A percentile compares a stretch with the other conserved stretches of the same genome.
These are phyloP conservation scores for Dactylellina sp. DNA, from an alignment of 2,329 filamentous ascomycete genomes.

Conservation along the genomic window DNA sequence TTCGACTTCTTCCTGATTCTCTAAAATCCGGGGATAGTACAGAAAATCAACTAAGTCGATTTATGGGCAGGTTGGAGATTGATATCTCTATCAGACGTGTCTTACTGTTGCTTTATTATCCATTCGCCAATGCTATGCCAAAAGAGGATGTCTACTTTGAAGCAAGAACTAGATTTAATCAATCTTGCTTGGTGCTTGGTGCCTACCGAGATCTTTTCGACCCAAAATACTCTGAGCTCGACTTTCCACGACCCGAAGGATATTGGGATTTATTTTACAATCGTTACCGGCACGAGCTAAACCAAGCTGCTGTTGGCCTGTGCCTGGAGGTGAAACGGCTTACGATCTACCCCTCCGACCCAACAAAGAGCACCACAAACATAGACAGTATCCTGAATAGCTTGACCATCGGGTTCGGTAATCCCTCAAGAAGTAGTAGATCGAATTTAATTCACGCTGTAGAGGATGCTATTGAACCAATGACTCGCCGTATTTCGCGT, in stretches of 20 bases:
- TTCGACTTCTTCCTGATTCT: background rate
- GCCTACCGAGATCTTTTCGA: constrained; percentile 4
- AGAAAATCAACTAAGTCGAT: background rate
- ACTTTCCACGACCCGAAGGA: background rate
- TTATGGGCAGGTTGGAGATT: background rate
- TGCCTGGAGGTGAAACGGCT: background rate
- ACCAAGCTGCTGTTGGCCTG: background rate
- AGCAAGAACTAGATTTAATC: background rate
- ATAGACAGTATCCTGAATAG: too few relatives aligned
- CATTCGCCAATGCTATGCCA: background rate
- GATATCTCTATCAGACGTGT: constrained; percentile 4
- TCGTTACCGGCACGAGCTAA: constrained; percentile 1
- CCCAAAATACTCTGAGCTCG: constrained; percentile 1
- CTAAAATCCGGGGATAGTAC: background rate
- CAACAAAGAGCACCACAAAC: too few relatives aligned
- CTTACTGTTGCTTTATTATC: background rate
- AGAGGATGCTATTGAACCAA: background rate
- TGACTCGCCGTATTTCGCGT: background rate
- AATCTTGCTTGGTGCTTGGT: background rate
- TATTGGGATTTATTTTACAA: constrained; percentile 3
- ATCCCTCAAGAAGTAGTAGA: background rate
- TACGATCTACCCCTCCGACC: background rate
- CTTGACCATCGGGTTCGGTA: background rate
- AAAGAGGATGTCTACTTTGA: background rate
- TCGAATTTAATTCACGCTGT: constrained; percentile 2